Conservation (phyloP, 2,329 filamentous ascomycete species). For the Penicillium occitanis region DNA sequence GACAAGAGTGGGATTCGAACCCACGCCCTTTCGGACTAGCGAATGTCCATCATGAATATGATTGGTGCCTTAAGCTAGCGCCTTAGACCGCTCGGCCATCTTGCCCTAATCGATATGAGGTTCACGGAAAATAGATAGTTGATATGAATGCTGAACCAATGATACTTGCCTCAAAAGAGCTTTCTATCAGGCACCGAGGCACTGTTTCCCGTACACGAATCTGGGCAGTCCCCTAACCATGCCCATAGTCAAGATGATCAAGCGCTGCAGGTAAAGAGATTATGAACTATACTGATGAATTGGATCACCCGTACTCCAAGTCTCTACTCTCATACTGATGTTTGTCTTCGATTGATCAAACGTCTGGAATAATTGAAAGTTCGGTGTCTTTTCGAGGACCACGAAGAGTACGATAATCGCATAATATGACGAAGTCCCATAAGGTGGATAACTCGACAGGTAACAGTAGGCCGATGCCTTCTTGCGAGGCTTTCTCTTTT, state of each 20-base stretch:
- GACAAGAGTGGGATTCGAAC: constrained; percentile 6
- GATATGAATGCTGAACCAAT: too few species aligned
- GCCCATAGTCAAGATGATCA: background rate
- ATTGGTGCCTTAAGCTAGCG: background rate
- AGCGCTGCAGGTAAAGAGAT: background rate
- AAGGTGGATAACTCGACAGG: too few species aligned
- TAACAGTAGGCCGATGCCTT: too few species aligned
- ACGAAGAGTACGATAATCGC: background rate
- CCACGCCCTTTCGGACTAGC: background rate
- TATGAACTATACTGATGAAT: background rate
- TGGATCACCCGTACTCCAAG: background rate
- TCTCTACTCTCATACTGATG: background rate
- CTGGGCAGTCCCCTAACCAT: background rate
- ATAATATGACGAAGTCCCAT: background rate
- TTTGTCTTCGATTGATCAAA: background rate
- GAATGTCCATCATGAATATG: too few species aligned
- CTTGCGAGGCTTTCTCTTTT: background rate
- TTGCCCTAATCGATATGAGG: too few species aligned
- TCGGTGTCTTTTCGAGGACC: background rate
- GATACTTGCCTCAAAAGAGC: background rate
- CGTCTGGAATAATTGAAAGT: background rate
- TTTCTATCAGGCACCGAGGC: background rate
- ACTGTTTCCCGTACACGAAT: background rate
- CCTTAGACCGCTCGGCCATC: background rate
- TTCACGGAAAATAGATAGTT: too few species aligned